Evolutionary conservation across 805 yeast species (phyloP), one percentile per base, ranked within the genome.

Genomic region (Yarrowia hollandica): DNA sequence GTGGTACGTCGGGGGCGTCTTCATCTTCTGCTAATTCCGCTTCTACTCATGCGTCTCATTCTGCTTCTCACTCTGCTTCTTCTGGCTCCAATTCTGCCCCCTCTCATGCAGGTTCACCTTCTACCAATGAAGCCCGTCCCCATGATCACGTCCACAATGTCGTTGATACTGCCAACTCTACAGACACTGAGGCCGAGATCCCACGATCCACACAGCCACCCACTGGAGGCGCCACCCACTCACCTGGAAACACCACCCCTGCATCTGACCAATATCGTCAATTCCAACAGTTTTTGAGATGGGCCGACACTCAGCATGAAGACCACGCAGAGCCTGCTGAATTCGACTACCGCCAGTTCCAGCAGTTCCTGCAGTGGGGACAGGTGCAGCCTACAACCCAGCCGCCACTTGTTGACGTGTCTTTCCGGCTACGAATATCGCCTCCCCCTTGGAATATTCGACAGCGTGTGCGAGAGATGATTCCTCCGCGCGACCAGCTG

Each of bases 261-360:
- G 37, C 54, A 30, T 46, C 54, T n/a, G 54, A 46, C 33, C 54
- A 48, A 22, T 48, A 48, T 22, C 38, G 55, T 9, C 55, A 48
- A 33, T 48, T 48, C 39, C 55, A 48, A n/a, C 55, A 33, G 55
- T 48, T 48, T 48, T 10, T 48, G 28, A 21, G 55, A 15, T 48
- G 55, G 55, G 55, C 55, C 3, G 55, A 48, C 26, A 48, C 38
- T 7, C 55, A 48, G 39, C 55, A 48, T 5, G 39, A 48, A 19
- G 55, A 33, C 16, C 26, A 22, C 18, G 8, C 55, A 2, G 55
- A 48, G 23, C 55, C 55, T 11, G 55, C 55, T 5, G 55, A 48
- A 21, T 48, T 48, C 16, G 55, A 48, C 22, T 48, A 48, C 30
- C 39, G 39, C 1, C 55, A 48, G 39, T 48, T 48, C 30, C 55